Evolutionary conservation across 2,329 filamentous ascomycete species (phyloP), one percentile per base, ranked within the genome.

Genomic region (Ramularia collo-cygni): DNA sequence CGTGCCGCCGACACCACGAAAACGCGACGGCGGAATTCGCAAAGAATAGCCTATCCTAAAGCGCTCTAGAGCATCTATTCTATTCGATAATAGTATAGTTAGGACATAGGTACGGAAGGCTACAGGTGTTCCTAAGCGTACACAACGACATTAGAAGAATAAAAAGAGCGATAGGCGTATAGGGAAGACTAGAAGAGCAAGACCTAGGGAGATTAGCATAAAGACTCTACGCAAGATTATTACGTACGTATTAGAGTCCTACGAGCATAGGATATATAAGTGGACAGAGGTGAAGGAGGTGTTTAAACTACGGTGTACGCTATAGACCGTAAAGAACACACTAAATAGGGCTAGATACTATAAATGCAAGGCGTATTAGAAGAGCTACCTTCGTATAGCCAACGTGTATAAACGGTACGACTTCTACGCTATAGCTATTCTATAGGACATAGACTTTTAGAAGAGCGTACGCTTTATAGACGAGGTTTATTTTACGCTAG

Each of bases 391-490:
- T 14, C 33, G 33, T 7, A 21, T 8, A 18, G 33, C 33, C 14
- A 35, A 35, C 33, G 15, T 35, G 4, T 7, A 18, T 7, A 21
- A 35, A 18, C 15, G 33, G 6, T 18, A 16, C 9, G 18, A 35
- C 15, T 21, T 35, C 12, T 21, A n/a, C n/a, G n/a, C 21, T 24
- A 24, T 24, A 24, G 7, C 16, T 18, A 16, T 21, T 13, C 8
- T 18, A 18, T 8, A 19, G 18, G 31, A 19, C 12, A 8, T 34
- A 34, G 21, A 24, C 10, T 24, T 24, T 19, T 34, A 19, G 31
- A 19, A 26, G 15, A 18, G 33, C 15, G 33, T 35, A 21, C 33
- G 33, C 33, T 10, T 35, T 21, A 35, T 24, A 21, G 19, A 35
- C 14, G 18, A 35, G 8, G 10, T 21, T 13, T 21, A 19, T 24